Evolutionary conservation across 495 filamentous ascomycete species (phyloP), one percentile per base, ranked within the genome.

Genomic region (Penicillium longicatenatum): DNA sequence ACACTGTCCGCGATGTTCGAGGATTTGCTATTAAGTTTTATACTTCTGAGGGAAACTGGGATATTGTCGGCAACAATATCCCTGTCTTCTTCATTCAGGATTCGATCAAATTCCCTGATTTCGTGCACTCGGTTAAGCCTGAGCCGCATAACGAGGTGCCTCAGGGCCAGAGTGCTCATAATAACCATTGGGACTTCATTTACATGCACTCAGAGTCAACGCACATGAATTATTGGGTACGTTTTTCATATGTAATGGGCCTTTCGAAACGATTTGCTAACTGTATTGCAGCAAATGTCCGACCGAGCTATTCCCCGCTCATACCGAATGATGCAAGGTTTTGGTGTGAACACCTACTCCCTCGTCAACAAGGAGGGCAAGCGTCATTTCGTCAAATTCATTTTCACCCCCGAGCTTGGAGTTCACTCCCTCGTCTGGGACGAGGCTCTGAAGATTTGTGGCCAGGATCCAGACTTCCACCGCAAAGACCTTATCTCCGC

Each of bases 401-500:
- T 85, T 66, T 94, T 80, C 61, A 90, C 81, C 0, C 90, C 92
- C 0, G 84, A 87, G 41, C 77, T 93, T 12, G 91, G 92, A 35
- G 89, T 93, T 0, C 89, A 93, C 70, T 92, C 89, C 3, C 74
- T 95, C 0, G 89, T 93, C 0, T 95, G 90, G 90, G 92, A 95
- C 64, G 91, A 95, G 68, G 92, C 90, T 1, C 63, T 93, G 56
- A 94, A 94, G 76, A 75, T 96, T 12, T 80, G 75, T 24, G 92
- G 89, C 2, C 86, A 94, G 69, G 89, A 95, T 62, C 90, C 91
- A 0, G 91, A 96, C 60, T 95, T 93, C 79, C 91, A 95, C 53
- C 84, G 90, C 53, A 92, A 91, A 69, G 91, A 95, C 61, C 77
- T 96, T 0, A 83, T 79, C 64, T 85, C 89, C 48, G 90, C 92